Conservation (phyloP, 2,329 filamentous ascomycete genomes). For the Hypoxylon sp. region DNA sequence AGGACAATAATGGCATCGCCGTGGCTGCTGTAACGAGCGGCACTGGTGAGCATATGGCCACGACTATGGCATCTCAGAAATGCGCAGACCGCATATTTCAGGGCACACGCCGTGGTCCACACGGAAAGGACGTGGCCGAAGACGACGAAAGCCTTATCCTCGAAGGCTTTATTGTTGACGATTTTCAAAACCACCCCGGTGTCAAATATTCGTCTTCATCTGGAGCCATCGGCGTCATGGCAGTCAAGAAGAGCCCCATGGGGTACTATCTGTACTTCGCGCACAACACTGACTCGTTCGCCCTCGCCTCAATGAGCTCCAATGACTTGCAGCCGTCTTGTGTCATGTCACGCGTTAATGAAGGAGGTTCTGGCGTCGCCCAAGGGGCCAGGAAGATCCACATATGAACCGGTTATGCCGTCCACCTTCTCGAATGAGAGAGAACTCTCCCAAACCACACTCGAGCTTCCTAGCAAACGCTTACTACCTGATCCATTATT, state of each 20-base stretch:
- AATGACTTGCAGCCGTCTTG: constrained; percentile 78
- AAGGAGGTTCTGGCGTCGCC: constrained; percentile 59
- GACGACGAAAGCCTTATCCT: constrained; percentile 81
- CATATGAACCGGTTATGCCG: constrained; percentile 21
- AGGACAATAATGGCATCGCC: constrained; percentile 72
- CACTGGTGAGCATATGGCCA: constrained; percentile 98
- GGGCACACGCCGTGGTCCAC: constrained; percentile 65
- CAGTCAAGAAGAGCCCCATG: constrained; percentile 80
- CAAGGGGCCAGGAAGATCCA: constrained; percentile 63
- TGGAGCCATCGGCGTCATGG: constrained; percentile 91
- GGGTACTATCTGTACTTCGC: constrained; percentile 90
- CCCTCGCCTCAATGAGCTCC: constrained; percentile 87
- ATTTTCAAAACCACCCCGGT: constrained; percentile 92
- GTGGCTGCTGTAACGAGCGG: constrained; percentile 92
- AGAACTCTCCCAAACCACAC: not conserved
- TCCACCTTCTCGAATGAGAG: not conserved
- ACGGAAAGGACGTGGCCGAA: constrained; percentile 70
- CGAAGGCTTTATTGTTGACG: constrained; percentile 79
- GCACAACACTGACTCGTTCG: constrained; percentile 92
- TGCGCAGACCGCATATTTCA: constrained; percentile 88
- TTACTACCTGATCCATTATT: not conserved
- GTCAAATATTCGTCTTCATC: constrained; percentile 80
- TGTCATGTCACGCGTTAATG: constrained; percentile 82
- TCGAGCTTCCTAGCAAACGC: too few species aligned
- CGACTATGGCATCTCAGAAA: constrained; percentile 86